Evolutionary conservation across 2,329 filamentous ascomycete genomes (phyloP).

Genomic region (Pestalotiopsis sp.): DNA sequence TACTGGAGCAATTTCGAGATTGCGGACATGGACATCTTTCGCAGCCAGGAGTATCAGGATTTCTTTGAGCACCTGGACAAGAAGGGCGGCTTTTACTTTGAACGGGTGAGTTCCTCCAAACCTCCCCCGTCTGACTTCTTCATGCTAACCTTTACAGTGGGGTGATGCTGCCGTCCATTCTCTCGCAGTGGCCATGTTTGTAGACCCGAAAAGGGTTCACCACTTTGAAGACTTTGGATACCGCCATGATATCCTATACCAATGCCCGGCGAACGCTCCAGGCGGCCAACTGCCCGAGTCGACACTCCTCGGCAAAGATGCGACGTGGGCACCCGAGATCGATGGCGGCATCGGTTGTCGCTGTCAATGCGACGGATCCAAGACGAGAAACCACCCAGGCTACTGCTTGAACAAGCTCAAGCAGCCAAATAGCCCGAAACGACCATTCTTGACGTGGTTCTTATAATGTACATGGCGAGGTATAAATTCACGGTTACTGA

Average conservation of each 20-base stretch:
- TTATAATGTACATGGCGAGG: constrained; percentile 17
- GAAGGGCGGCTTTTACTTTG: constrained; percentile 45
- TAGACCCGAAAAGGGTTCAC: constrained; percentile 41
- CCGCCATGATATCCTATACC: constrained; percentile 36
- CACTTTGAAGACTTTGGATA: constrained; percentile 48
- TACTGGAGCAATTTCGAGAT: constrained; percentile 54
- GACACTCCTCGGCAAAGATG: constrained; percentile 28
- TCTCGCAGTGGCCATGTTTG: constrained; percentile 43
- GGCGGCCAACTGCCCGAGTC: constrained; percentile 37
- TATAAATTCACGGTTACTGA: background rate
- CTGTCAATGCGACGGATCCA: constrained; percentile 40
- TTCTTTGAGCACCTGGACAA: constrained; percentile 43
- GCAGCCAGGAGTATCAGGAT: constrained; percentile 40
- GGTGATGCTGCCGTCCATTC: constrained; percentile 48
- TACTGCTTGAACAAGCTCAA: constrained; percentile 42
- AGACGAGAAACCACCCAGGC: constrained; percentile 32
- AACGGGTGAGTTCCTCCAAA: constrained; percentile 37
- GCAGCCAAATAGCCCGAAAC: constrained; percentile 33
- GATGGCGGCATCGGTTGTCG: constrained; percentile 42
- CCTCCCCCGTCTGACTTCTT: background rate
- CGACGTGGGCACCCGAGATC: constrained; percentile 29
- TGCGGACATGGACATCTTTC: constrained; percentile 47
- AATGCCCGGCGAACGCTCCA: constrained; percentile 38
- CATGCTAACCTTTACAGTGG: constrained; percentile 29
- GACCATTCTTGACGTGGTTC: constrained; percentile 35